Evolutionary conservation across 2,329 filamentous ascomycete species (phyloP).

Genomic region (Mariannaea elegans): DNA sequence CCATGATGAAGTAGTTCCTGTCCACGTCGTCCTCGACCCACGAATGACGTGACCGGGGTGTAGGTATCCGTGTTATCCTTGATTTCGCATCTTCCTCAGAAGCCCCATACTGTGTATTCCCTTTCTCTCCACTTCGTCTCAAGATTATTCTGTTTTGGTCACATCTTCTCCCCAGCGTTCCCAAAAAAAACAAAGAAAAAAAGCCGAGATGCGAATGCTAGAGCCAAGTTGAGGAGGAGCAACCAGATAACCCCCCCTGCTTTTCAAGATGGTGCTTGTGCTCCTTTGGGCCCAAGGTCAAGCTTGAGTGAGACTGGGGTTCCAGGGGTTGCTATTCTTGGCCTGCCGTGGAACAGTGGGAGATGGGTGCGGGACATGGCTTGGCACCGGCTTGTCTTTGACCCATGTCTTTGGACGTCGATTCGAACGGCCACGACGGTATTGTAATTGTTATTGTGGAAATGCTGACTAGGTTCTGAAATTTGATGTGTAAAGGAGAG

Average conservation of each 20-base stretch:
- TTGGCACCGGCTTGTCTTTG: not conserved
- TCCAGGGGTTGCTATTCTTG: conserved; percentile 29
- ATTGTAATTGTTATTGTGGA: not conserved
- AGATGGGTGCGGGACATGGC: conserved; percentile 2
- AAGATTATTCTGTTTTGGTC: too few species aligned
- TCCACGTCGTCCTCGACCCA: conserved; percentile 31
- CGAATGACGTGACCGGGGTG: conserved; percentile 23
- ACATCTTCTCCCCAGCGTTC: too few species aligned
- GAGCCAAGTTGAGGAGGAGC: too few species aligned
- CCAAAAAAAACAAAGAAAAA: too few species aligned
- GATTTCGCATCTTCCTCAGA: not conserved
- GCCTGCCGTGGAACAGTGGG: conserved; percentile 14
- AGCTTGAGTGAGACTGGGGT: not conserved
- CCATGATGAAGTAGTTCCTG: not conserved
- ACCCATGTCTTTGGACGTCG: conserved; percentile 1
- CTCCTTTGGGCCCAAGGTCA: too few species aligned
- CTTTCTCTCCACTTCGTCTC: not conserved
- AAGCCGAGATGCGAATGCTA: too few species aligned
- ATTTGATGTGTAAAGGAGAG: too few species aligned
- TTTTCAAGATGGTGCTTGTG: too few species aligned
- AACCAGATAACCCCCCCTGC: not conserved
- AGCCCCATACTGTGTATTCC: not conserved
- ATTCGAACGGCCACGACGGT: conserved; percentile 1
- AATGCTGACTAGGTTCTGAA: not conserved
- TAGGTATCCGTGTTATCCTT: not conserved